A percentile compares a stretch with the other conserved stretches of the same genome.
Conservation (phyloP, 495 filamentous ascomycete genomes). For the Polyplosphaeria fusca region DNA sequence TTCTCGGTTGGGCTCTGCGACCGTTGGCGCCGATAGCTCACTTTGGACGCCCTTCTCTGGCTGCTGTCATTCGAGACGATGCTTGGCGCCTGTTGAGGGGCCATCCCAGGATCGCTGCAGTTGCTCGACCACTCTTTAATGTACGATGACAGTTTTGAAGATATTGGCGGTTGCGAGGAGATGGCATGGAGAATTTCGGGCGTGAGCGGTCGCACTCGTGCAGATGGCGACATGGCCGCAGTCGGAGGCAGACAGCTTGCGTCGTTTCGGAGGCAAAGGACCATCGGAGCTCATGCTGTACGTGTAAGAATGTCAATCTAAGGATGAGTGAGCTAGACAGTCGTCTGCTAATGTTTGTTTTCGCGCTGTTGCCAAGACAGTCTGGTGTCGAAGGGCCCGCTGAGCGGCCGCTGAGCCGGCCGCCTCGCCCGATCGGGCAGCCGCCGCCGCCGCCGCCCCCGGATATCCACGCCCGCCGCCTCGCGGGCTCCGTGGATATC, state of each 20-base stretch:
- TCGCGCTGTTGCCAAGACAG: too few species aligned
- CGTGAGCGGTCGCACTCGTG: not conserved
- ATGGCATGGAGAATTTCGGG: not conserved
- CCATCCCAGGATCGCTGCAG: not conserved
- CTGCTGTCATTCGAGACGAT: not conserved
- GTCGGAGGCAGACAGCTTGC: not conserved
- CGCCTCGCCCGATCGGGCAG: too few species aligned
- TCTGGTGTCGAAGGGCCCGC: too few species aligned
- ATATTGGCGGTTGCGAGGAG: not conserved
- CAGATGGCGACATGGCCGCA: not conserved
- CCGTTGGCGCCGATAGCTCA: constrained; percentile 1
- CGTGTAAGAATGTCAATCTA: too few species aligned
- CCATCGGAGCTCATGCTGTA: too few species aligned
- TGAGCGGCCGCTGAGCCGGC: too few species aligned
- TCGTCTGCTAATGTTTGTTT: too few species aligned
- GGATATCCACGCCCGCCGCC: too few species aligned
- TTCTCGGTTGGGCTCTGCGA: constrained; percentile 9
- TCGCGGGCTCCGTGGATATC: too few species aligned
- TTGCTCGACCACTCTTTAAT: not conserved
- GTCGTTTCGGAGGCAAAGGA: not conserved
- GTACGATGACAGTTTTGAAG: not conserved
- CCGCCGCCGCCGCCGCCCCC: too few species aligned
- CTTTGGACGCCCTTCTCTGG: not conserved
- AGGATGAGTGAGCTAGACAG: too few species aligned
- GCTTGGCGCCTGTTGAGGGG: not conserved